Percentiles rank a stretch among this genome's conserved stretches.
These are phyloP conservation scores for Neofusicoccum sp. DNA, from an alignment of 2,329 filamentous ascomycete species.

Conservation along the genomic window DNA sequence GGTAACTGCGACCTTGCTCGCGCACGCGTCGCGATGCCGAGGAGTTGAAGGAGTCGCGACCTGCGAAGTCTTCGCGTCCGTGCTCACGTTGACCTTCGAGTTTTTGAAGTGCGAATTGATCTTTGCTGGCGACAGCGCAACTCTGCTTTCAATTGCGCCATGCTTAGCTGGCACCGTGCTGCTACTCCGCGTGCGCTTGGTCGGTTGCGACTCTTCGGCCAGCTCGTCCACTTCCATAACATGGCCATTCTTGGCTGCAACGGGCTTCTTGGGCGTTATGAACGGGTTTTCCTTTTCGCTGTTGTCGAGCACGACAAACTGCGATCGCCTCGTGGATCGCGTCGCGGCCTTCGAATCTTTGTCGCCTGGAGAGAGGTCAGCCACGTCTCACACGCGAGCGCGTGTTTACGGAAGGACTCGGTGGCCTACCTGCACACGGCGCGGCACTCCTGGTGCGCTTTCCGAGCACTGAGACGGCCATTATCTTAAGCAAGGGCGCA, in stretches of 20 bases:
- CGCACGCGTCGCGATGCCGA: constrained; percentile 77
- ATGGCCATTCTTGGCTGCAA: constrained; percentile 32
- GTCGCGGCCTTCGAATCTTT: constrained; percentile 9
- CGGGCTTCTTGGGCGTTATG: constrained; percentile 38
- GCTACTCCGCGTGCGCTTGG: constrained; percentile 35
- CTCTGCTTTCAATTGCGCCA: constrained; percentile 40
- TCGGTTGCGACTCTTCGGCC: constrained; percentile 34
- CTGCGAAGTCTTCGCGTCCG: constrained; percentile 44
- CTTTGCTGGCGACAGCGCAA: constrained; percentile 49
- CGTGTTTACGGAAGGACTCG: constrained; percentile 32
- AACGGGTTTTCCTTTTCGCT: constrained; percentile 71
- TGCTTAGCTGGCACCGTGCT: constrained; percentile 54
- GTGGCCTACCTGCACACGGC: constrained; percentile 24
- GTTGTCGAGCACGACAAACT: constrained; percentile 54
- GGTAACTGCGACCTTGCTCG: constrained; percentile 70
- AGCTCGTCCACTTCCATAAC: constrained; percentile 50
- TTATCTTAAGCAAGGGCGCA: constrained; percentile 18
- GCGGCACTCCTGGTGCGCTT: constrained; percentile 42
- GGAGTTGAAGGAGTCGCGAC: constrained; percentile 66
- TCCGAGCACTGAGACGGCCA: constrained; percentile 40
- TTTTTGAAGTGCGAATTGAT: constrained; percentile 48
- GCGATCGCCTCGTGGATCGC: constrained; percentile 45
- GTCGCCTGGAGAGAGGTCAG: constrained; percentile 4
- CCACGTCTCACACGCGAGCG: constrained; percentile 25
- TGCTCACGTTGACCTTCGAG: constrained; percentile 52